Conservation (phyloP, 768 basidiomycete species). For the Trametopsis cervina region DNA sequence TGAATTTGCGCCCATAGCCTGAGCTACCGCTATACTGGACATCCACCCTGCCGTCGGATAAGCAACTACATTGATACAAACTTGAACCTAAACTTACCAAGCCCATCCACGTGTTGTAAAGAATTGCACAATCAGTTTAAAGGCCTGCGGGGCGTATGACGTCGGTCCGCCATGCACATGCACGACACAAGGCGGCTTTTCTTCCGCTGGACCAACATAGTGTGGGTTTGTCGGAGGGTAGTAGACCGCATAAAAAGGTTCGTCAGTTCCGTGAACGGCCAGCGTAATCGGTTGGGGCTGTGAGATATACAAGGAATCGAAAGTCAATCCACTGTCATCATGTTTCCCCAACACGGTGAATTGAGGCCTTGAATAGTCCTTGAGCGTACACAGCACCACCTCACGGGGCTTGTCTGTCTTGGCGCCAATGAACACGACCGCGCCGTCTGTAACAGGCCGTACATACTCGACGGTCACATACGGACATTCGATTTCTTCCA, state of each 20-base stretch:
- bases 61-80: not conserved
- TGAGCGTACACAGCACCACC: conserved; percentile 32
- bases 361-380: conserved; percentile 16
- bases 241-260: conserved; percentile 53
- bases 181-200: conserved; percentile 64
- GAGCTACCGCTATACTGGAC: conserved; percentile 76
- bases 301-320: conserved; percentile 35
- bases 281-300: conserved; percentile 42
- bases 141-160: conserved; percentile 32
- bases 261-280: conserved; percentile 24
- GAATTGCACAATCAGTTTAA: conserved; percentile 52
- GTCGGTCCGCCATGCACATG: conserved; percentile 73
- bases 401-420: conserved; percentile 31
- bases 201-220: conserved; percentile 43
- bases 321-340: conserved; percentile 17
- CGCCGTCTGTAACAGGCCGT: conserved; percentile 25
- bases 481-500: conserved; percentile 30
- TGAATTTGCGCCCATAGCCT: conserved; percentile 66
- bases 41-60: conserved; percentile 42
- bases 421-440: conserved; percentile 37
- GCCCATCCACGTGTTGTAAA: conserved; percentile 68
- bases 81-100: conserved; percentile 38
- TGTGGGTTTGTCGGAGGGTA: conserved; percentile 62
- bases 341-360: conserved; percentile 21
- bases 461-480: conserved; percentile 36